Base-by-base conservation (phyloP, 768 basidiomycete genomes). In the Gymnopilus junonius region DNA sequence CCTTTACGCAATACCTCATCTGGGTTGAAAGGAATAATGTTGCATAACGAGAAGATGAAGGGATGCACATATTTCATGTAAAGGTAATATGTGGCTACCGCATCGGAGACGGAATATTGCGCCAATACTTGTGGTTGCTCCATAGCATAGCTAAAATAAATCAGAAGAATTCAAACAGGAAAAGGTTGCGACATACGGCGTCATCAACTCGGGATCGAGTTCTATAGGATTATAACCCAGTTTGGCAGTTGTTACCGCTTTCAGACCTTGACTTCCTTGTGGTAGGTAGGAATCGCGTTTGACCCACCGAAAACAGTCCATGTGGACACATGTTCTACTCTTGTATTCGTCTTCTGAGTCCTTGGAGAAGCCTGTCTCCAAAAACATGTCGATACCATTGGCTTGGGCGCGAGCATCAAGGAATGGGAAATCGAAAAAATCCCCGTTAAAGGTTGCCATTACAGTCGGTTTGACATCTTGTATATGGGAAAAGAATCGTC, bases 61-160 rank as follows among this genome's bases (percentile, higher is more conserved):
- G 97, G 97, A 72, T 99, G 96, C 10, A 99, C 96, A 70, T 99
- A 99, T 95, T 99, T 99, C 97, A 99, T 99, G 79, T 99, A 99
- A 35, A 99, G 85, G 76, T 99, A 99, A 75, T 99, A 99, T 1
- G 97, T 99, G n/a, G 97, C 97, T 10, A 99, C 97, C 0, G 97
- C 97, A 83, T 99, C 97, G 75, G 97, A 99, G 27, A 99, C 97
- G 69, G 97, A 99, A 77, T 99, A 99, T 71, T 96, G 94, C 0
- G 97, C 97, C 17, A 99, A 87, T 1, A 88, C 76, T 72, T 99
- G 96, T 0, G 97, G 97, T 68, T 96, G 94, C 71, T 99, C 97
- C 74, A 94, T 82, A 0, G 97, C 97, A 77, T 99, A 99, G 34
- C 97, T 98, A 48, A 11, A 8, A 8, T n/a, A 55, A 59, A 61